Conservation (phyloP, 2,329 filamentous ascomycete genomes). For the Beauveria scarabaeidicola region DNA sequence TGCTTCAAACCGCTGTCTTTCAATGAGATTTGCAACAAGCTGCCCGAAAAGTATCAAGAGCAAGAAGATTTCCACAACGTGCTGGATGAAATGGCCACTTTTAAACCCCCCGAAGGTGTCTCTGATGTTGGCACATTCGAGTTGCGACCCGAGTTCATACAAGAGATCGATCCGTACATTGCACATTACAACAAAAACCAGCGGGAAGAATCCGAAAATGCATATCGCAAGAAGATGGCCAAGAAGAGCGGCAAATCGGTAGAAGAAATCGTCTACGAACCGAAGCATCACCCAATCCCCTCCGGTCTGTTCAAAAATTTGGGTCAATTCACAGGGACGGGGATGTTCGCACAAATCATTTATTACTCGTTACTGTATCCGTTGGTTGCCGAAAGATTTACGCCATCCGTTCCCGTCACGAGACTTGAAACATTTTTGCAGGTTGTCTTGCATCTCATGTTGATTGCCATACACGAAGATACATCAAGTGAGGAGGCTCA, state of each 20-base stretch:
- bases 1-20: constrained; percentile 96
- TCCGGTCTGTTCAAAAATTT: constrained; percentile 71
- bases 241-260: constrained; percentile 74
- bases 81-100: constrained; percentile 79
- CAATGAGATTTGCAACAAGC: constrained; percentile 76
- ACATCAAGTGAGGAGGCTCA: constrained; percentile 46
- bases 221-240: constrained; percentile 79
- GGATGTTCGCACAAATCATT: constrained; percentile 82
- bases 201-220: constrained; percentile 84
- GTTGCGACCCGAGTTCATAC: constrained; percentile 75
- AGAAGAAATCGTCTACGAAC: constrained; percentile 86
- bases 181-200: constrained; percentile 96
- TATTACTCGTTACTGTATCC: constrained; percentile 83
- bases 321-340: constrained; percentile 70
- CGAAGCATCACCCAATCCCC: constrained; percentile 66
- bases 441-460: constrained; percentile 76
- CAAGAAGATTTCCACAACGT: constrained; percentile 80
- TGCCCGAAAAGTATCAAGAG: constrained; percentile 85
- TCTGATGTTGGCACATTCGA: constrained; percentile 93
- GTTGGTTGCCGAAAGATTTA: constrained; percentile 57
- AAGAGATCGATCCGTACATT: constrained; percentile 89
- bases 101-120: constrained; percentile 82
- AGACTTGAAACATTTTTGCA: constrained; percentile 88
- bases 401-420: constrained; percentile 68
- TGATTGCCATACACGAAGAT: constrained; percentile 83